Evolutionary conservation across 352 stramenopile species (phyloP).

Genomic region (Phytophthora crassamura): DNA sequence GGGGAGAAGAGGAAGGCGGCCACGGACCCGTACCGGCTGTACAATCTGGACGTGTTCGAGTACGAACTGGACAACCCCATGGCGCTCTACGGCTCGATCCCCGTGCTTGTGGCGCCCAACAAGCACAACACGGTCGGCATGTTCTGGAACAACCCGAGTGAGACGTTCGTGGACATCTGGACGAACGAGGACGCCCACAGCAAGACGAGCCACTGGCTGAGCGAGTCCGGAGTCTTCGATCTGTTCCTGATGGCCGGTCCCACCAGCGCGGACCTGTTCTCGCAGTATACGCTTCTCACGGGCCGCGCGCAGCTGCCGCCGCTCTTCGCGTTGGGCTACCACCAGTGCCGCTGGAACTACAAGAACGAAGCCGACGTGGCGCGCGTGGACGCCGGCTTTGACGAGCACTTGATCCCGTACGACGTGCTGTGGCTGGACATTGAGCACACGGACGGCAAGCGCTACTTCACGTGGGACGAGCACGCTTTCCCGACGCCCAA

Average conservation of each 20-base stretch:
- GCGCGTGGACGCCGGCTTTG: constrained; percentile 90
- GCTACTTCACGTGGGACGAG: constrained; percentile 98
- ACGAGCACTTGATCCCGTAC: constrained; percentile 98
- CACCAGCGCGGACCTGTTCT: constrained; percentile 81
- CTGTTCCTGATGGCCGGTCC: constrained; percentile 96
- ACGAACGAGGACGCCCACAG: constrained; percentile 49
- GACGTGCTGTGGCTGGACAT: constrained; percentile 99
- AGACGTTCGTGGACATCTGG: constrained; percentile 98
- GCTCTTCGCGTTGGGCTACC: constrained; percentile 97
- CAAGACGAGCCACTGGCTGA: constrained; percentile 94
- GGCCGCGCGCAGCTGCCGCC: constrained; percentile 93
- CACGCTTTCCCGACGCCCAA: constrained; percentile 95
- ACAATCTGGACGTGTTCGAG: constrained; percentile 99
- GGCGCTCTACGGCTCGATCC: constrained; percentile 96
- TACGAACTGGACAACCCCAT: constrained; percentile 99
- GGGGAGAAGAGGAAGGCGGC: constrained; percentile 40
- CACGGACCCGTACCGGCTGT: constrained; percentile 98
- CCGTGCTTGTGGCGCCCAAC: constrained; percentile 71
- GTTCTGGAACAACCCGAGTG: constrained; percentile 99
- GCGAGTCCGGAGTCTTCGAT: constrained; percentile 96
- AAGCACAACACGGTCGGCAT: constrained; percentile 89
- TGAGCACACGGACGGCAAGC: constrained; percentile 99
- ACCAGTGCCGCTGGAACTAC: constrained; percentile 99
- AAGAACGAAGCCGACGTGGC: constrained; percentile 97
- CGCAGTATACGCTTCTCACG: constrained; percentile 95